Percentiles rank a stretch among this genome's conserved stretches.
phyloP scores from a whole-genome alignment of 495 filamentous ascomycete genomes.

The Aspergillus cristatus region DNA sequence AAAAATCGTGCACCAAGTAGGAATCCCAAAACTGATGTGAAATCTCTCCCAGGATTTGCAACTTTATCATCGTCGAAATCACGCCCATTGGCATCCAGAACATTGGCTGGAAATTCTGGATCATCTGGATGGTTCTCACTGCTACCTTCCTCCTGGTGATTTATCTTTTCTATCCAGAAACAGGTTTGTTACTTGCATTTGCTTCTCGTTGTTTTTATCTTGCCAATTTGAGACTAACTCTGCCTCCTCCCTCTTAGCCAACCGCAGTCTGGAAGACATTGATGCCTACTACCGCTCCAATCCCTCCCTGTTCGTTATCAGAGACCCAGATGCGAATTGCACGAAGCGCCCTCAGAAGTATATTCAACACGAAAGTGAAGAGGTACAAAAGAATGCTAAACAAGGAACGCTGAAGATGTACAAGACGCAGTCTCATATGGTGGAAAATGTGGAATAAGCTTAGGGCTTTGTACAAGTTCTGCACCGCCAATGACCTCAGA shows the following conservation, averaged over 20 bases:
- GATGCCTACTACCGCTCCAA: slow-evolving; percentile 37
- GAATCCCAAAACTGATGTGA: too few relatives aligned
- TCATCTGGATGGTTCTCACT: slow-evolving; percentile 53
- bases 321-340: slow-evolving; percentile 24
- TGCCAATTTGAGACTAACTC: slow-evolving; percentile 4
- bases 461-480: too few relatives aligned
- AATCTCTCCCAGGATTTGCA: slow-evolving; percentile 31
- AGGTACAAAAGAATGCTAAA: slow-evolving; percentile 17
- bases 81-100: slow-evolving; percentile 49
- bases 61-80: slow-evolving; percentile 53
- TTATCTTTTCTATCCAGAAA: slow-evolving; percentile 57
- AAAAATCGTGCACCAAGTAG: background rate
- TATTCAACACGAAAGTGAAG: slow-evolving; percentile 21
- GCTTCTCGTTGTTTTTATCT: slow-evolving; percentile 4
- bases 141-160: slow-evolving; percentile 49
- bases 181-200: slow-evolving; percentile 17
- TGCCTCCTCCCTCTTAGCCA: too few relatives aligned
- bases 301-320: slow-evolving; percentile 29
- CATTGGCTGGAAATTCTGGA: slow-evolving; percentile 50
- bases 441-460: background rate
- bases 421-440: background rate
- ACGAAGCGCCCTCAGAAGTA: slow-evolving; percentile 20
- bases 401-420: background rate
- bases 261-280: slow-evolving; percentile 36
- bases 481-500: too few relatives aligned